These are phyloP conservation scores for Leccinum variicolor DNA, from an alignment of 768 basidiomycete species.

Conservation along the genomic window DNA sequence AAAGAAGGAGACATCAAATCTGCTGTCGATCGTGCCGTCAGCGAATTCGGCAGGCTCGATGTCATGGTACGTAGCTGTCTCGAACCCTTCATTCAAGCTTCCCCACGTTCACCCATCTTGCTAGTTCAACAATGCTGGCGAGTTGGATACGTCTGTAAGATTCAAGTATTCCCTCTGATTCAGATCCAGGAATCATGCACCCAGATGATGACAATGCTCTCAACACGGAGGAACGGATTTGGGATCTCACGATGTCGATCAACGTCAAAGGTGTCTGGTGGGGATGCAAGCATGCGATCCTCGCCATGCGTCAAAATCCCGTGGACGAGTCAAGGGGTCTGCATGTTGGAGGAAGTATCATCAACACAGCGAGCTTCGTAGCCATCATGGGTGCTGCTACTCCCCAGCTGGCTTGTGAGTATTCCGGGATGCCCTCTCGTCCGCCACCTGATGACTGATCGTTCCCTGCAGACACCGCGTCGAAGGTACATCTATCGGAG, in stretches of 20 bases:
- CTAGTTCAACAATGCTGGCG: constrained; percentile 93
- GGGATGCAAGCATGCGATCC: constrained; percentile 97
- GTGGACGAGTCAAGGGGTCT: constrained; percentile 79
- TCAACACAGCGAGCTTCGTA: constrained; percentile 98
- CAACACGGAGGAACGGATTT: constrained; percentile 95
- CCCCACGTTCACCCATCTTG: constrained; percentile 2
- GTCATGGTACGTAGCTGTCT: constrained; percentile 65
- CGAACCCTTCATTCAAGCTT: neutral
- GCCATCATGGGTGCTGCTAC: constrained; percentile 95
- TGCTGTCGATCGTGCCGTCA: constrained; percentile 75
- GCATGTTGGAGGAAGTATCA: constrained; percentile 83
- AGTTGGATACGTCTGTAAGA: constrained; percentile 9
- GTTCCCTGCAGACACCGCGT: constrained; percentile 73
- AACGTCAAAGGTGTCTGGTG: constrained; percentile 99
- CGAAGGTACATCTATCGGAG: constrained; percentile 58
- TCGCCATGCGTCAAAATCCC: constrained; percentile 93
- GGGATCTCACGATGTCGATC: constrained; percentile 91
- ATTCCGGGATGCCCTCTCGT: neutral
- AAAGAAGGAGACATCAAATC: constrained; percentile 85
- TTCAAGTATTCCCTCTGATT: neutral
- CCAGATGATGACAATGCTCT: constrained; percentile 91
- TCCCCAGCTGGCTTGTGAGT: constrained; percentile 90
- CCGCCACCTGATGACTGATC: constrained; percentile 1
- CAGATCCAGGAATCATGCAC: constrained; percentile 88
- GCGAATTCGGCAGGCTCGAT: constrained; percentile 90